These are phyloP conservation scores for Penicillium steckii DNA, from an alignment of 495 filamentous ascomycete genomes.

Conservation along the genomic window DNA sequence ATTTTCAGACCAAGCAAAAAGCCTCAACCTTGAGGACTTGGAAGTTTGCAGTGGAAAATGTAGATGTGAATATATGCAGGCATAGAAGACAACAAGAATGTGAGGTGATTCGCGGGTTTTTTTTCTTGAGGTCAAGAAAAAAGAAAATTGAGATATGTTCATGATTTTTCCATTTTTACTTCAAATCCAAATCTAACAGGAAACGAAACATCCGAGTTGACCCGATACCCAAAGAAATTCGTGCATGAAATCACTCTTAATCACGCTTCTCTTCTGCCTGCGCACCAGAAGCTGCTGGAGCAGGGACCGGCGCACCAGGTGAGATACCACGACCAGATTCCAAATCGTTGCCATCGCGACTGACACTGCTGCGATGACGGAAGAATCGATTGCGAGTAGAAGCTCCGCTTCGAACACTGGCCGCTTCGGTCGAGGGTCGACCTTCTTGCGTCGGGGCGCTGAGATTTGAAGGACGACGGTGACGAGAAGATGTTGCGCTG, in stretches of 20 bases:
- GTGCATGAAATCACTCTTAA: background rate
- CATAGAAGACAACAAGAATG: no score
- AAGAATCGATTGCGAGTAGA: conserved; percentile 39
- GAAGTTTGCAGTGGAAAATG: no score
- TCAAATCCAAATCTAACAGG: no score
- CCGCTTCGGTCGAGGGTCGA: conserved; percentile 36
- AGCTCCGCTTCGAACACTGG: conserved; percentile 30
- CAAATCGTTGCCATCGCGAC: conserved; percentile 27
- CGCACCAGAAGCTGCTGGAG: background rate
- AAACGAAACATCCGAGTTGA: no score
- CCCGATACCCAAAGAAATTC: no score
- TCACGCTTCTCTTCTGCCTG: background rate
- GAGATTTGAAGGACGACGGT: conserved; percentile 28
- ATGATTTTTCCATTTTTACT: no score
- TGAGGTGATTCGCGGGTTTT: no score
- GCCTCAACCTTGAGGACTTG: no score
- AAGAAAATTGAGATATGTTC: no score
- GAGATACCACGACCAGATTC: conserved; percentile 30
- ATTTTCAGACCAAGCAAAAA: no score
- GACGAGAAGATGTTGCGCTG: conserved; percentile 23
- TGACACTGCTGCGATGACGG: conserved; percentile 30
- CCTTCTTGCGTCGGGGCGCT: conserved; percentile 18
- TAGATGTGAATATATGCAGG: no score
- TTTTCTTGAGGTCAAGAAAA: no score
- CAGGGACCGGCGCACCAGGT: background rate